Evolutionary conservation across 208 protist species (phyloP).

Genomic region (Novymonas esmeraldas): DNA sequence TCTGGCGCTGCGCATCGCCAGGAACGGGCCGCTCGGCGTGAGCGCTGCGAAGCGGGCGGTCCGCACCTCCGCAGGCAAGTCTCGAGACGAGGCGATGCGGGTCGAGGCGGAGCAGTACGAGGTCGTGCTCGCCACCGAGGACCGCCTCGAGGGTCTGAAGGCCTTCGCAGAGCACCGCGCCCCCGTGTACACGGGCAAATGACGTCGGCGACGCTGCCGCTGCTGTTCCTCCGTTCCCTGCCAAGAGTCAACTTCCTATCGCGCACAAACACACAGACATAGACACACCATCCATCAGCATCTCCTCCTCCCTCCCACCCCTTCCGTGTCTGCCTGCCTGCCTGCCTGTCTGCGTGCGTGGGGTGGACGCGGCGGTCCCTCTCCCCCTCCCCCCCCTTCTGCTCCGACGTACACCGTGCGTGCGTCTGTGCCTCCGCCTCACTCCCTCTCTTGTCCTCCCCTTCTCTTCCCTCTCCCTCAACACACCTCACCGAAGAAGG

Average conservation of each 20-base stretch:
- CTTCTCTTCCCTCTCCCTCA: neutral
- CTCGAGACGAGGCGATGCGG: slow-evolving; percentile 63
- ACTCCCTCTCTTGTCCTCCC: neutral
- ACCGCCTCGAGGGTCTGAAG: slow-evolving; percentile 88
- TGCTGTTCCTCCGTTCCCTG: too few relatives aligned
- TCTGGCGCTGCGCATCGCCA: slow-evolving; percentile 54
- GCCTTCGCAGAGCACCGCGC: slow-evolving; percentile 92
- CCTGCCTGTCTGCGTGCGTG: too few relatives aligned
- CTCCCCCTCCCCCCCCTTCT: too few relatives aligned
- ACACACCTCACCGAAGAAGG: slow-evolving; percentile 1
- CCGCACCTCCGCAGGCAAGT: slow-evolving; percentile 51
- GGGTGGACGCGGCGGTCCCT: too few relatives aligned
- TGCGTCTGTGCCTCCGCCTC: neutral
- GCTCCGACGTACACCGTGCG: too few relatives aligned
- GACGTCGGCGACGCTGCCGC: neutral
- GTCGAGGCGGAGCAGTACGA: slow-evolving; percentile 84
- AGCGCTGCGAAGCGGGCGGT: slow-evolving; percentile 87
- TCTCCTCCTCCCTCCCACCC: too few relatives aligned
- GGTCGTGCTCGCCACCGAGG: slow-evolving; percentile 85
- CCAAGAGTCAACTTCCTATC: too few relatives aligned
- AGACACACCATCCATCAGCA: too few relatives aligned
- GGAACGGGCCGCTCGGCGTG: slow-evolving; percentile 87
- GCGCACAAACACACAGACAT: too few relatives aligned
- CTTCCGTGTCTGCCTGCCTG: too few relatives aligned
- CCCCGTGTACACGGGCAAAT: slow-evolving; percentile 89